Base-by-base conservation (phyloP, 2,329 filamentous ascomycete genomes). In the Fusarium secorum region DNA sequence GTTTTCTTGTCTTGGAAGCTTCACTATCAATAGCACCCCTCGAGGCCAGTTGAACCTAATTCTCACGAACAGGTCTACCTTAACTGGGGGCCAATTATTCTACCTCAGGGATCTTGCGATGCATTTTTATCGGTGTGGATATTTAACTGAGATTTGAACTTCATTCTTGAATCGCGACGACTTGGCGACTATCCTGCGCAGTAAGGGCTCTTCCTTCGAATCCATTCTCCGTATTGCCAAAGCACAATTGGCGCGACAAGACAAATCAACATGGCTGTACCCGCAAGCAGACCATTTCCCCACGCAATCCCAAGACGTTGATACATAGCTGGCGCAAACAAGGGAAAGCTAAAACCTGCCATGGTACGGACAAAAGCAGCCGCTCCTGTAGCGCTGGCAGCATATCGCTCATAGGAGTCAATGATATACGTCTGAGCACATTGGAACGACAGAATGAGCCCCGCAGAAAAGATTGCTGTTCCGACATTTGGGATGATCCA, bases 401-500 rank as follows among this genome's bases (percentile, higher is more conserved):
- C 78, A 56, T 79, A 80, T 35, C 76, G 73, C 55, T 78, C 78
- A 62, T 81, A 82, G 10, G 85, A 86, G 48, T 90, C 88, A 15
- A 89, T 84, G 4, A 89, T 81, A 60, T 90, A 90, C 0, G 87
- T 87, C 69, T 88, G 85, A 36, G 86, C 84, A 28, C 86, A 86
- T 76, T 87, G 86, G 67, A 89, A 91, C 0, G 84, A 81, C 1
- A 87, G 81, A 49, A 89, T 86, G 57, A 87, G 84, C 0, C 88
- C 88, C 2, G 84, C 78, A 0, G 87, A 71, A 22, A 82, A 78
- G 2, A 81, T 75, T 1, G 72, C 79, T 11, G 86, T 86, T 3
- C 88, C 89, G 38, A 90, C 81, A 64, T 90, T 88, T 0, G 88
- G 88, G 9, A 89, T 78, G 30, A 85, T 82, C 85, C 85, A 88